These are phyloP conservation scores for Lasiosphaeria miniovina DNA, from an alignment of 495 filamentous ascomycete species.

Conservation along the genomic window DNA sequence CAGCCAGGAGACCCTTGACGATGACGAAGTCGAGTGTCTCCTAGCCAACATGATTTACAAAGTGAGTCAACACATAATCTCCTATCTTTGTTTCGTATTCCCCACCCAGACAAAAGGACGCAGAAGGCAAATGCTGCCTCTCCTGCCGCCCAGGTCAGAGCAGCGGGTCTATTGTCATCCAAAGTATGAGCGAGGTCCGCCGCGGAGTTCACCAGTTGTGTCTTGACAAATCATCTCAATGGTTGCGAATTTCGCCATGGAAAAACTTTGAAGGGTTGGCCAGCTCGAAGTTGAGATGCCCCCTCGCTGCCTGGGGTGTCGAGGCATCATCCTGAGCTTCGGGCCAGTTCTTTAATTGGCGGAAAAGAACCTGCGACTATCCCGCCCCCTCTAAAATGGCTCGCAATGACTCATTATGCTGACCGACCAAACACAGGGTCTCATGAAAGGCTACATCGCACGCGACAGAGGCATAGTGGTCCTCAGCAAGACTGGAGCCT, in stretches of 20 bases:
- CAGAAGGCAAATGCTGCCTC: not conserved
- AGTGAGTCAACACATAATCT: slow-evolving; percentile 49
- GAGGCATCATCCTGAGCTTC: slow-evolving; percentile 9
- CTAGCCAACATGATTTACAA: slow-evolving; percentile 96
- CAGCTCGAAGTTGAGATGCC: slow-evolving; percentile 11
- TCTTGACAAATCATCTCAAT: not conserved
- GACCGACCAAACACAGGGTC: slow-evolving; percentile 53
- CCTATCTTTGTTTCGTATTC: not conserved
- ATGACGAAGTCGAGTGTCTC: slow-evolving; percentile 93
- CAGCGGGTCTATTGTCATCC: not conserved
- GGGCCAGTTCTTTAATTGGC: slow-evolving; percentile 8
- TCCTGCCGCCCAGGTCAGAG: not conserved
- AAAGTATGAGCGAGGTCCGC: not conserved
- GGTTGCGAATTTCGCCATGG: too few relatives aligned
- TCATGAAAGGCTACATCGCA: slow-evolving; percentile 97
- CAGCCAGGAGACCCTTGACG: slow-evolving; percentile 64
- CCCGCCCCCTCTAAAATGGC: not conserved
- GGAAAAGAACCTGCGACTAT: slow-evolving; percentile 6
- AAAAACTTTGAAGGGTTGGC: not conserved
- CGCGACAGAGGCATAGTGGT: slow-evolving; percentile 86
- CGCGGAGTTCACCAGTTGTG: not conserved
- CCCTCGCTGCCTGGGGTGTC: slow-evolving; percentile 15
- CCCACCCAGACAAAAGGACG: not conserved
- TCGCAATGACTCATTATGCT: slow-evolving; percentile 26
- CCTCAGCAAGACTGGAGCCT: slow-evolving; percentile 84